Conservation (phyloP, 78 protist species). For the Pelomyxa schiedti region DNA sequence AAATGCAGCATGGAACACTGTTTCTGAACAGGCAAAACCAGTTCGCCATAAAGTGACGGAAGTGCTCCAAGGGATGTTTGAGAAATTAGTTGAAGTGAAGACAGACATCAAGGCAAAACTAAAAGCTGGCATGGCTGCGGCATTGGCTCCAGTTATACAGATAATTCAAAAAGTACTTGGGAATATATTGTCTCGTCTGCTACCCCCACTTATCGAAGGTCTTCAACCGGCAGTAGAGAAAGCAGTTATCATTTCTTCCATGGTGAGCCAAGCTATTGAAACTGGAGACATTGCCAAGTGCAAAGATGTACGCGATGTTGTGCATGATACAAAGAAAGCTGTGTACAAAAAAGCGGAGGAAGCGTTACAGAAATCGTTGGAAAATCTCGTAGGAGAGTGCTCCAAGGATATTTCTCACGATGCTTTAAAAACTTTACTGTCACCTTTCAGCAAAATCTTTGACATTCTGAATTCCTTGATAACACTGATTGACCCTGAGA, state of each 20-base stretch:
- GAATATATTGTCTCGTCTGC: neutral
- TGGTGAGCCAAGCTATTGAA: neutral
- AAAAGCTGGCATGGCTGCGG: neutral
- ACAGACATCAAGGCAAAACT: neutral
- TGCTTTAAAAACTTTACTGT: neutral
- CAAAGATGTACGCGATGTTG: too few relatives aligned
- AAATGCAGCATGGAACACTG: neutral
- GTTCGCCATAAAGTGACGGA: neutral
- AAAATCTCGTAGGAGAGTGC: too few relatives aligned
- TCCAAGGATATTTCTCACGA: too few relatives aligned
- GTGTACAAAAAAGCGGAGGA: too few relatives aligned
- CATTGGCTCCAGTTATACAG: neutral
- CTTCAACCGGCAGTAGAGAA: neutral
- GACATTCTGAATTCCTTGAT: neutral
- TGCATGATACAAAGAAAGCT: too few relatives aligned
- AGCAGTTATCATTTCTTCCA: neutral
- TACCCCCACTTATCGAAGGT: neutral
- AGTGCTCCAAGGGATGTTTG: neutral
- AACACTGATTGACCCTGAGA: neutral
- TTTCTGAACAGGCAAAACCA: neutral
- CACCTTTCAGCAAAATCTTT: neutral
- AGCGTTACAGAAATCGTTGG: too few relatives aligned
- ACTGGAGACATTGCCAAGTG: neutral
- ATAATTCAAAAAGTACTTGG: neutral
- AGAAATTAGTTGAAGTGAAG: neutral